phyloP scores from a whole-genome alignment of 2,329 filamentous ascomycete genomes.

The Cladophialophora exuberans region DNA sequence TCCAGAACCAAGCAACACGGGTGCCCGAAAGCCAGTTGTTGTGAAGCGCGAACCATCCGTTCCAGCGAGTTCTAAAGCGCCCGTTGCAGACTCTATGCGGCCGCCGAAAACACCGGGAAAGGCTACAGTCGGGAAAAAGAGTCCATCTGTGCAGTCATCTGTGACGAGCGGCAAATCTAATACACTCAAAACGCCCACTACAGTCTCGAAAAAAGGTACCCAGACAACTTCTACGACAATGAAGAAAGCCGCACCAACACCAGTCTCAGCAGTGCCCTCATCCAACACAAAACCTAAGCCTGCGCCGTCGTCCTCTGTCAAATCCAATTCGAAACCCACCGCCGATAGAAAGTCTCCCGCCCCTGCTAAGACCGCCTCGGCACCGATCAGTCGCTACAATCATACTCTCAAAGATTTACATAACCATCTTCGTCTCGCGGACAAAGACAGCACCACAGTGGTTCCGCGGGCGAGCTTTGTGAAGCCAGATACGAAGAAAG shows the following conservation, averaged over 20 bases:
- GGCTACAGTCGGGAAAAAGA: background rate
- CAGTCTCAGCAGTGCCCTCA: too few relatives aligned
- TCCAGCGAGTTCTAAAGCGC: conserved; percentile 1
- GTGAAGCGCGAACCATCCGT: background rate
- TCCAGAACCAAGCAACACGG: background rate
- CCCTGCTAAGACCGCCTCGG: background rate
- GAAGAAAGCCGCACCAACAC: conserved; percentile 2
- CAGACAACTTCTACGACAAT: too few relatives aligned
- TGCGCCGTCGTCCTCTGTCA: background rate
- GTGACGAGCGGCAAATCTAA: background rate
- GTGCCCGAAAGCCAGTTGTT: background rate
- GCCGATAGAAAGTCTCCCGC: too few relatives aligned
- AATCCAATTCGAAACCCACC: background rate
- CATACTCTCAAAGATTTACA: conserved; percentile 13
- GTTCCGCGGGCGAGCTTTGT: conserved; percentile 1
- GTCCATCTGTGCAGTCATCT: background rate
- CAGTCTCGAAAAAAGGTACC: too few relatives aligned
- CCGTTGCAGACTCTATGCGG: background rate
- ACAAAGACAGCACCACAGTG: conserved; percentile 1
- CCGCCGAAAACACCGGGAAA: conserved; percentile 15
- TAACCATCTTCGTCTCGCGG: conserved; percentile 7
- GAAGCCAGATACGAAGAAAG: conserved; percentile 6
- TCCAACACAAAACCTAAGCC: too few relatives aligned
- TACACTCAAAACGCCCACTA: background rate
- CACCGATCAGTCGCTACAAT: conserved; percentile 1